Percentiles rank a stretch among this genome's conserved stretches.
Evolutionary conservation across 768 basidiomycete species (phyloP).

Genomic region (Rhodotorula toruloides): DNA sequence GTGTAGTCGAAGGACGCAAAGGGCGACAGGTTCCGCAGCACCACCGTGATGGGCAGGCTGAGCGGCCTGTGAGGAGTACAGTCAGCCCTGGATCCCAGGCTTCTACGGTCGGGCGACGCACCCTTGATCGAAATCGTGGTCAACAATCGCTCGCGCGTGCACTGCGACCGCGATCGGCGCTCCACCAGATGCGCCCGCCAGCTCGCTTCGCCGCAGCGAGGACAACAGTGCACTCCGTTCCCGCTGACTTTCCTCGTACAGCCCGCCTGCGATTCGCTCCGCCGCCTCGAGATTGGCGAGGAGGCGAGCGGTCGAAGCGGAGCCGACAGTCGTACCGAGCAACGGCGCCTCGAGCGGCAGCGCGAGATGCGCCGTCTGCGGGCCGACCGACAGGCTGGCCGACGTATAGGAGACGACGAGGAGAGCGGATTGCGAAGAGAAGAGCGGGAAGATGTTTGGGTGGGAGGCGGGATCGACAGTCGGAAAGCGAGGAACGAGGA

Average conservation of each 20-base stretch:
- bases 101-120: constrained; percentile 47
- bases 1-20: constrained; percentile 50
- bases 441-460: constrained; percentile 69
- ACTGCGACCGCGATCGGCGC: constrained; percentile 62
- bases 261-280: constrained; percentile 58
- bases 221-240: constrained; percentile 64
- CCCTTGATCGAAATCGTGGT: constrained; percentile 67
- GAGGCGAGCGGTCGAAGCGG: constrained; percentile 61
- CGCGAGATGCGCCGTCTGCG: constrained; percentile 54
- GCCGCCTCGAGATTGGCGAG: constrained; percentile 59
- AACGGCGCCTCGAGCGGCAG: constrained; percentile 54
- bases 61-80: constrained; percentile 53
- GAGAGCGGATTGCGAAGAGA: constrained; percentile 67
- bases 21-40: constrained; percentile 66
- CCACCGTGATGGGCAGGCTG: constrained; percentile 55
- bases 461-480: constrained; percentile 57
- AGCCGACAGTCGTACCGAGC: constrained; percentile 64
- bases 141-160: constrained; percentile 47
- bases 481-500: constrained; percentile 41
- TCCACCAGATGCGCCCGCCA: constrained; percentile 57
- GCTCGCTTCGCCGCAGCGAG: constrained; percentile 63
- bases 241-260: constrained; percentile 84
- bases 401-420: constrained; percentile 58
- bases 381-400: constrained; percentile 61
- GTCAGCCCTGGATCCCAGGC: background rate